phyloP scores from a whole-genome alignment of 2,329 filamentous ascomycete species.

The Aspergillus spinulosporus region DNA sequence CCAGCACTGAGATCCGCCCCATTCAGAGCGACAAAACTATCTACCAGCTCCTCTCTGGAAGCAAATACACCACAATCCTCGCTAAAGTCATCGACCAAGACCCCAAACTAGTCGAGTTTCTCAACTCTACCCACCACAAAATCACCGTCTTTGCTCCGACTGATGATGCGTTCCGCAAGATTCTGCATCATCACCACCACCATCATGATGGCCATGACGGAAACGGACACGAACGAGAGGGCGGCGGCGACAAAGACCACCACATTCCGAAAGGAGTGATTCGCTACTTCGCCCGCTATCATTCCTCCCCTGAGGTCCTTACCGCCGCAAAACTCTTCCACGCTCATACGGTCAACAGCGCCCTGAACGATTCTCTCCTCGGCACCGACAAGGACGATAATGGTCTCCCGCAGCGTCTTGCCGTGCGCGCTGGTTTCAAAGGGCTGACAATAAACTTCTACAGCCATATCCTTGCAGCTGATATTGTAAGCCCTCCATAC shows the following conservation, averaged over 20 bases:
- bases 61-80: conserved; percentile 75
- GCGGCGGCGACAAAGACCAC: conserved; percentile 8
- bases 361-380: conserved; percentile 54
- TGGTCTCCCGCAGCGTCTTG: conserved; percentile 67
- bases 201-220: conserved; percentile 7
- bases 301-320: conserved; percentile 68
- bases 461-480: conserved; percentile 65
- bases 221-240: not conserved
- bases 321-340: conserved; percentile 65
- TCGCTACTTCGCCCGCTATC: conserved; percentile 70
- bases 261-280: conserved; percentile 71
- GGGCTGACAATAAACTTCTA: conserved; percentile 77
- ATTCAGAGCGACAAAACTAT: conserved; percentile 66
- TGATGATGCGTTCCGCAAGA: conserved; percentile 71
- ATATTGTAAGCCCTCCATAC: conserved; percentile 58
- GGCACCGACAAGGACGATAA: conserved; percentile 18
- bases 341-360: conserved; percentile 73
- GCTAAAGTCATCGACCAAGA: conserved; percentile 73
- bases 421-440: conserved; percentile 62
- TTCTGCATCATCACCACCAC: conserved; percentile 47
- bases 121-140: conserved; percentile 74
- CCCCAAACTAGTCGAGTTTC: conserved; percentile 66
- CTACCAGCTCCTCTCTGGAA: conserved; percentile 74
- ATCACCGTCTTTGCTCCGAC: conserved; percentile 80
- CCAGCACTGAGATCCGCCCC: conserved; percentile 28